Percentiles rank a stretch among this genome's conserved stretches.
Evolutionary conservation across 2,329 filamentous ascomycete genomes (phyloP).

Genomic region (Microcyclosporella mali): DNA sequence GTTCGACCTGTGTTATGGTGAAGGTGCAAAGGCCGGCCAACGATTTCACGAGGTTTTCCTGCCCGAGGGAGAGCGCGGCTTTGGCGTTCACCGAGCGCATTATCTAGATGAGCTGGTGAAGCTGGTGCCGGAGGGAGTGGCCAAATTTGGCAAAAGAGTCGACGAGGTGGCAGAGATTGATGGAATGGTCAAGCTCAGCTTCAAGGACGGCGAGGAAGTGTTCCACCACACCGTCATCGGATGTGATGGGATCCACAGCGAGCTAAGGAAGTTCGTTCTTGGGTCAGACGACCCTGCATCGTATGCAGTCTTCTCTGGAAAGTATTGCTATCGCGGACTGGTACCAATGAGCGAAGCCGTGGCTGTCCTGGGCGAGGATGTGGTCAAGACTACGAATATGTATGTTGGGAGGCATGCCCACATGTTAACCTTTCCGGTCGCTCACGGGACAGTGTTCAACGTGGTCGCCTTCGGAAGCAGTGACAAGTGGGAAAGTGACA

Average conservation of each 20-base stretch:
- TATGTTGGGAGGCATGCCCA: conserved; percentile 40
- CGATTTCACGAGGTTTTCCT: conserved; percentile 19
- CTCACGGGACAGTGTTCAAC: conserved; percentile 16
- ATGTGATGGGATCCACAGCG: conserved; percentile 30
- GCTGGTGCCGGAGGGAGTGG: conserved; percentile 38
- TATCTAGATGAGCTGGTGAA: conserved; percentile 47
- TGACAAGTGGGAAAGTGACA: conserved; percentile 16
- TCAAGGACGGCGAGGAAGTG: conserved; percentile 28
- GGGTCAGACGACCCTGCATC: conserved; percentile 36
- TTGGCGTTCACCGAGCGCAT: conserved; percentile 41
- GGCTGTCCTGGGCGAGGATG: conserved; percentile 43
- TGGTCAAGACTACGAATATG: conserved; percentile 43
- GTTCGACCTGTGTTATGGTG: conserved; percentile 36
- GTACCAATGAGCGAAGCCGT: conserved; percentile 51
- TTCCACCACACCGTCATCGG: conserved; percentile 29
- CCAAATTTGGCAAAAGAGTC: conserved; percentile 34
- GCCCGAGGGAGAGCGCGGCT: conserved; percentile 10
- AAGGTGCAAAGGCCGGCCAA: conserved; percentile 22
- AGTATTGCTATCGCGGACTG: conserved; percentile 56
- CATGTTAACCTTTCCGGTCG: conserved; percentile 49
- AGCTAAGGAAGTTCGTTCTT: conserved; percentile 8
- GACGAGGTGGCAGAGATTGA: conserved; percentile 31
- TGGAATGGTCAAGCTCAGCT: conserved; percentile 20
- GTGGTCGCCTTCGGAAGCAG: conserved; percentile 15
- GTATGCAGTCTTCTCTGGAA: conserved; percentile 47